Base-by-base conservation (phyloP, 1,139 yeast genomes). In the Candida sanyaensis region DNA sequence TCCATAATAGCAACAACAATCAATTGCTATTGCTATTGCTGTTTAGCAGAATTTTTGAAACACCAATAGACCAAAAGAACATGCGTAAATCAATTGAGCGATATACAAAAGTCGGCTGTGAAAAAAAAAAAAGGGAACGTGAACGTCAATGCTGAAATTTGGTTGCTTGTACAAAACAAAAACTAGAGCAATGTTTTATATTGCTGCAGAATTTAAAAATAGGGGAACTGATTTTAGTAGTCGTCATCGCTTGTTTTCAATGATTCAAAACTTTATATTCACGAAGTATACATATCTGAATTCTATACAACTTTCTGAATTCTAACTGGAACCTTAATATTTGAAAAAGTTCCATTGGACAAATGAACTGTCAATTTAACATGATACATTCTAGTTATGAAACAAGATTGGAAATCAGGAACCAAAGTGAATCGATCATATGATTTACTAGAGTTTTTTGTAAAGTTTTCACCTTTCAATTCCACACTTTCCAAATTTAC, bases 401-500 rank as follows among this genome's bases (percentile, higher is more conserved):
- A 59, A 51, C 78, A 74, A 9, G 64, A 56, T 54, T 74, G 78
- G 57, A 74, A 74, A 44, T 65, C 68, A 1, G 79, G 78, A 2
- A 71, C 68, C 26, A 74, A 60, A 33, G 67, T 64, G 47, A 68
- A 63, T 2, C 45, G 36, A 36, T 61, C 57, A 42, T 48, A 55
- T 1, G 56, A 50, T 7, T 46, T 50, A 6, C 13, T 13, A 17
- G n/a, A 4, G 6, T 26, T 12, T 6, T 26, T 12, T 29, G 37
- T 7, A 31, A 28, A 11, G 41, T 37, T 13, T 39, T 48, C 33
- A 42, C 55, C 50, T 43, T 55, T 57, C 30, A 50, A 24, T 4
- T 34, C 17, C 27, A 52, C 41, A 7, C 41, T 43, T 34, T 49
- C 50, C 33, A 55, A 46, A 41, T 55, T 42, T 10, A 55, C 26